Base-by-base conservation (phyloP, 768 basidiomycete species). In the Serendipita indica region DNA sequence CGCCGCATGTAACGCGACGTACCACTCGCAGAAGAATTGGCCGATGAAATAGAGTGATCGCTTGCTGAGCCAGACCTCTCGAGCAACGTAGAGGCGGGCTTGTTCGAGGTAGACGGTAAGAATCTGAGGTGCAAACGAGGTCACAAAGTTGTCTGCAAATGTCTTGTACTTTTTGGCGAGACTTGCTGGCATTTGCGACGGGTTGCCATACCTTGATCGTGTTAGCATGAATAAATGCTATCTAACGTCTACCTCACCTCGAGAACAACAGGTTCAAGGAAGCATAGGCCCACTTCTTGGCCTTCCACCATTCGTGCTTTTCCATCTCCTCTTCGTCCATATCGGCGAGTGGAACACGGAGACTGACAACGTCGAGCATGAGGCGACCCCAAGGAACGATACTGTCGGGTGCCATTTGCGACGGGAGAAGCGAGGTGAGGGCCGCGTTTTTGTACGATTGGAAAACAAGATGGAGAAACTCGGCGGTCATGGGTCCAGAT, bases 211-310 rank as follows among this genome's bases (percentile, higher is more conserved):
- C 57, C 86, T 84, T 60, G 18, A 22, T 16, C 32, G 35, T 46
- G 34, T 22, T 28, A 35, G 4, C 58, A 22, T 43, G 18, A n/a
- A n/a, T 7, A 43, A 18, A 18, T n/a, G 18, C 7, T 6, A 6
- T 16, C 10, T 13, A 57, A 4, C 16, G 28, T 14, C 16, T 20
- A 4, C 57, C 67, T 3, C 58, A 83, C 78, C 84, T 77, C 65
- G 85, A 84, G 76, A 91, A 91, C 14, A 91, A 72, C 22, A 82
- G 74, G 33, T 86, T 85, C 5, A 94, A 73, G 34, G 80, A 81
- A n/a, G 77, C 79, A 66, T 84, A 91, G 0, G 90, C 87, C 91
- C 90, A 93, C 67, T 94, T 94, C 72, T 93, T 93, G 6, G 84
- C 78, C 67, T 83, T 84, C 86, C 89, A 89, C 90, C 91, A 94